Percentiles rank a stretch among this genome's conserved stretches.
Evolutionary conservation across 2,329 filamentous ascomycete species (phyloP).

Genomic region (Helminthosporium solani): DNA sequence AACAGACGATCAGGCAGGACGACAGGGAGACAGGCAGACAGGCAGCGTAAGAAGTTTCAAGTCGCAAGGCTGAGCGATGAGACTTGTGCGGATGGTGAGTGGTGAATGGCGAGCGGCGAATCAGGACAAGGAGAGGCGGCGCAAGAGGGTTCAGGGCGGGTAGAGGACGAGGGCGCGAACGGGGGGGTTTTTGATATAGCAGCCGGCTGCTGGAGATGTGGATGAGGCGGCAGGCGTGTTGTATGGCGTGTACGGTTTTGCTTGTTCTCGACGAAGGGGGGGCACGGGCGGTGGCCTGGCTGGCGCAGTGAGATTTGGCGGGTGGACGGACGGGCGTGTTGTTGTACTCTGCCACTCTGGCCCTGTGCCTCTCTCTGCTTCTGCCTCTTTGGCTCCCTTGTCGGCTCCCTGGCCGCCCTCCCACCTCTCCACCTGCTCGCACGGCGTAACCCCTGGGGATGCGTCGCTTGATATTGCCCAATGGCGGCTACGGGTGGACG

Average conservation of each 20-base stretch:
- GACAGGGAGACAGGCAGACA: background rate
- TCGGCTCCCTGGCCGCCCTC: background rate
- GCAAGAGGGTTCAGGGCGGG: conserved; percentile 22
- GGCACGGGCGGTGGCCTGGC: conserved; percentile 11
- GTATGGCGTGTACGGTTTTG: conserved; percentile 13
- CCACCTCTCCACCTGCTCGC: conserved; percentile 18
- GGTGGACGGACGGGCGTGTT: conserved; percentile 2
- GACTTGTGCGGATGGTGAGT: too few relatives aligned
- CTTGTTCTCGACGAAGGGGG: conserved; percentile 12
- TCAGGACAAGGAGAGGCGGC: conserved; percentile 23
- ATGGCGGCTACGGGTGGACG: conserved; percentile 6
- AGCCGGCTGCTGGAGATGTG: conserved; percentile 20
- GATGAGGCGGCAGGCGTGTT: conserved; percentile 6
- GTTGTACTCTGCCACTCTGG: background rate
- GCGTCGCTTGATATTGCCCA: conserved; percentile 13
- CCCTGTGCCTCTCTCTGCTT: background rate
- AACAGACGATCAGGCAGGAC: background rate
- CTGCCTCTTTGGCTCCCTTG: background rate
- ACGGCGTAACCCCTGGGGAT: conserved; percentile 11
- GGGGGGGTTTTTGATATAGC: conserved; percentile 10
- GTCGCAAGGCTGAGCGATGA: conserved; percentile 23
- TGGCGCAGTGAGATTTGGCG: conserved; percentile 8
- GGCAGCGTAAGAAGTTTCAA: conserved; percentile 1
- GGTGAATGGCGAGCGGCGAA: conserved; percentile 15
- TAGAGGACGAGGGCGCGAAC: conserved; percentile 14